Evolutionary conservation across 2,329 filamentous ascomycete genomes (phyloP), one percentile per base, ranked within the genome.

Genomic region (Phialophora macrospora): DNA sequence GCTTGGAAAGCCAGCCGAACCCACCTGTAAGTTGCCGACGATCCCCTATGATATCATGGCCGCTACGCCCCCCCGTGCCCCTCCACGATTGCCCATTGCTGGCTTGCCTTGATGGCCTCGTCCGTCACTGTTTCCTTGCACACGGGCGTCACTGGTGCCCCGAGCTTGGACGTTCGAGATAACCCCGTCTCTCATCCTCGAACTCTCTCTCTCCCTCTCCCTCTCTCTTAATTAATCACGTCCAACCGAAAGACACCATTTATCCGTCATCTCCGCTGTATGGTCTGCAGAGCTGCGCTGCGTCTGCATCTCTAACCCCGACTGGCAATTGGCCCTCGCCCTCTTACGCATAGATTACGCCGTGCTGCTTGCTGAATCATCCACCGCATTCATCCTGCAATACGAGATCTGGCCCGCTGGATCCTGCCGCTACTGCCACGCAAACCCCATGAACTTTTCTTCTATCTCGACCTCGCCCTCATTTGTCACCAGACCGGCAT

Each of bases 21-120:
- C 48, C 48, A 22, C 22, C 24, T 22, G 48, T 51, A 51, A 51
- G 48, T 51, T 22, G 22, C 20, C 38, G 48, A 1, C 20, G 48
- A 51, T 51, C 48, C 48, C 48, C 48, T 51, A 55, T 55, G 52
- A 55, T 55, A 55, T 55, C 52, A 55, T 55, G 3, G 17, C 17
- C 38, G 5, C 38, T n/a, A 8, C 7, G 38, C 17, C 17, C 38
- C 38, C 28, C 28, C 26, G 4, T 34, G 52, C 52, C 52, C 52
- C 52, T 55, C 52, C 28, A 30, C 26, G 9, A 55, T 32, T 55
- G 52, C 52, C 14, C 26, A 11, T 32, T 55, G 52, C 52, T 55
- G 17, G 51, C 51, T 7, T 17, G 28, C 28, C 8, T 24, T 6
- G 28, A 22, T 32, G 24, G 12, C 28, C 28, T 55, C 26, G 28